A percentile compares a stretch with the other conserved stretches of the same genome.
phyloP scores from a whole-genome alignment of 179 eudicot genomes.

The Pouteria campechiana region DNA sequence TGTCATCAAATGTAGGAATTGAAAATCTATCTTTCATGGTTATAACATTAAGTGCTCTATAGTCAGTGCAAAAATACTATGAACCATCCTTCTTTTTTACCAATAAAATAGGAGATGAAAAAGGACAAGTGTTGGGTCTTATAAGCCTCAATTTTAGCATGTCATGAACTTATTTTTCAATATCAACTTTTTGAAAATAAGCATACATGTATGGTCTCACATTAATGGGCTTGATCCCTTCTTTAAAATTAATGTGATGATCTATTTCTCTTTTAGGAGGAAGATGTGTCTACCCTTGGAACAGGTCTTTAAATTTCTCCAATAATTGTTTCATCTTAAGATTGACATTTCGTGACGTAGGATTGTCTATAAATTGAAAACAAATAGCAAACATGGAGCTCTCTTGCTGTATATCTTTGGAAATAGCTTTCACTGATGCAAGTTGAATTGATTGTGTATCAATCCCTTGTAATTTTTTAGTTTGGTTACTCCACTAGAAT shows the following conservation, averaged over 20 bases:
- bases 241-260: neutral
- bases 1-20: neutral
- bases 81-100: conserved; percentile 6
- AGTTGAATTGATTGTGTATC: neutral
- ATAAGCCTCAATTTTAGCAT: too few species aligned
- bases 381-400: neutral
- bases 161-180: too few species aligned
- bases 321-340: neutral
- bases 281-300: neutral
- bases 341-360: neutral
- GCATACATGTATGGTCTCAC: neutral
- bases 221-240: neutral
- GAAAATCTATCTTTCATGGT: conserved; percentile 6
- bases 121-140: neutral
- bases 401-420: neutral
- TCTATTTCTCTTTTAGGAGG: too few species aligned
- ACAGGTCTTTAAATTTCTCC: neutral
- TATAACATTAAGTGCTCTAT: neutral
- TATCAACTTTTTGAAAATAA: neutral
- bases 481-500: conserved; percentile 1
- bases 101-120: too few species aligned
- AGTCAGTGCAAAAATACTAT: neutral
- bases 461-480: neutral
- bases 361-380: neutral
- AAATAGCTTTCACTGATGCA: neutral